A percentile compares a stretch with the other conserved stretches of the same genome.
phyloP scores from a whole-genome alignment of 768 basidiomycete genomes.

The Pleurotus ostreatus region DNA sequence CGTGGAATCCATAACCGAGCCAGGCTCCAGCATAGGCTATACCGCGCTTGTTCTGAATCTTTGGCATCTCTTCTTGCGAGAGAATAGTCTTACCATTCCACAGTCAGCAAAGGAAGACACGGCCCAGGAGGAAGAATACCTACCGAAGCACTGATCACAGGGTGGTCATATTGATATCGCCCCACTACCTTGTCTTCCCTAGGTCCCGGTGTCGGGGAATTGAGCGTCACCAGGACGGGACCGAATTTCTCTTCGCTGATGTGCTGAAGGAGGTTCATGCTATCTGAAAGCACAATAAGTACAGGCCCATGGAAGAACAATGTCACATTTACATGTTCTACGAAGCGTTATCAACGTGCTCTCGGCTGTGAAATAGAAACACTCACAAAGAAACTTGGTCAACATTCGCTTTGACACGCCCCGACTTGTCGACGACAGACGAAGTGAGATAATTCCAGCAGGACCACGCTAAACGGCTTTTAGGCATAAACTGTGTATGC shows the following conservation, averaged over 20 bases:
- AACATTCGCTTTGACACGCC: conserved; percentile 39
- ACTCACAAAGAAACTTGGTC: conserved; percentile 60
- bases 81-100: conserved; percentile 38
- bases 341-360: neutral
- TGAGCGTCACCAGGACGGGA: conserved; percentile 67
- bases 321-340: conserved; percentile 39
- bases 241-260: conserved; percentile 52
- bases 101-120: neutral
- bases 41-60: conserved; percentile 59
- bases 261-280: conserved; percentile 76
- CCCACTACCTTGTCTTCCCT: conserved; percentile 40
- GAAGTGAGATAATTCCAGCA: conserved; percentile 78
- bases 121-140: conserved; percentile 3
- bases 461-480: conserved; percentile 57
- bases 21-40: conserved; percentile 71
- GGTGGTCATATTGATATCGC: conserved; percentile 63
- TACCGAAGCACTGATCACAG: conserved; percentile 55
- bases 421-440: conserved; percentile 31
- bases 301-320: neutral
- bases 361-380: neutral
- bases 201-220: conserved; percentile 58
- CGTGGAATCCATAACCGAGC: conserved; percentile 77
- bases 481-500: conserved; percentile 59
- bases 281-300: conserved; percentile 35
- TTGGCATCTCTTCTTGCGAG: conserved; percentile 47